Evolutionary conservation across 768 basidiomycete species (phyloP), one percentile per base, ranked within the genome.

Genomic region (Boletus fagicola): DNA sequence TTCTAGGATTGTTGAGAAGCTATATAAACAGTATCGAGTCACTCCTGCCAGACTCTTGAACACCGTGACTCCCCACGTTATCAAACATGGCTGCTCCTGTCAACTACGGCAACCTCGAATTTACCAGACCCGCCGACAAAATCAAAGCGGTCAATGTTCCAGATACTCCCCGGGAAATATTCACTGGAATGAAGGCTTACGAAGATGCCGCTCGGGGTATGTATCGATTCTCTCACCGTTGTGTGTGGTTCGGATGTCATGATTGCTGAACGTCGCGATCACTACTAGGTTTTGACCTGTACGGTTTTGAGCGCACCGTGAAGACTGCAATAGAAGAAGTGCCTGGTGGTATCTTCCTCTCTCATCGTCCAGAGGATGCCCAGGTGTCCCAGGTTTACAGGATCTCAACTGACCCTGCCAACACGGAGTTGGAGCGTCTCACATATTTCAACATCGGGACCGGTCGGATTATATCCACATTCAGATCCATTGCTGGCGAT

Each of bases 381-480:
- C 77, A 76, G 35, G 74, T 78, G 46, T 54, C 65, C 5, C 75
- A 78, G 51, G 57, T 74, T 35, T 78, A 70, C 53, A 68, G 72
- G 43, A 70, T 78, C 28, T 63, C 73, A 2, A 53, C 65, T 7
- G 65, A 74, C 35, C 59, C 74, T 1, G 36, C 55, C 26, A 58
- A 60, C 28, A 59, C 59, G 15, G 64, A 65, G n/a, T 55, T 75
- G 16, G 66, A 73, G 26, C 68, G 77, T 42, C 61, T 78, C 63
- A 76, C 76, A 2, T 58, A 76, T 63, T 78, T 78, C 54, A 66
- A 78, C 51, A 58, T 76, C n/a, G 72, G 70, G 33, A 66, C 71
- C 1, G 76, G 77, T 8, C 66, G 77, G 18, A 73, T 62, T 9
- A 72, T 78, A 56, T 62, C 61, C 16, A 50, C 53, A 5, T 75